Percentiles rank a stretch among this genome's conserved stretches.
Evolutionary conservation across 2,329 filamentous ascomycete genomes (phyloP).

Genomic region (Aspergillus hortae): DNA sequence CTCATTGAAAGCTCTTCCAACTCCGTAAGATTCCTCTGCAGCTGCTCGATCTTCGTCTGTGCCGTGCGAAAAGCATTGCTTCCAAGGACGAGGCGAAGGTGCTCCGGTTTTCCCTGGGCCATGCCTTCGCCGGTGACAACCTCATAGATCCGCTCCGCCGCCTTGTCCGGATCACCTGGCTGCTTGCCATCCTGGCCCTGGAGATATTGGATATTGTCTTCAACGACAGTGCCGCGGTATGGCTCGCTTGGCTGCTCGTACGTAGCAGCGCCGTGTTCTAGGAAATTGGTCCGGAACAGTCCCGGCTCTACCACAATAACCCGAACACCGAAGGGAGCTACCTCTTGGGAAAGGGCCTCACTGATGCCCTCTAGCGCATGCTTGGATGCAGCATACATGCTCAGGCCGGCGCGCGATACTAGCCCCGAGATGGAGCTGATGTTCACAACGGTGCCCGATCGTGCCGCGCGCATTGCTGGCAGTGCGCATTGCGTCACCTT

Average conservation of each 20-base stretch:
- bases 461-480: constrained; percentile 35
- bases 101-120: constrained; percentile 25
- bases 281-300: constrained; percentile 42
- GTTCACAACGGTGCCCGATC: constrained; percentile 39
- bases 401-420: constrained; percentile 30
- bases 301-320: constrained; percentile 45
- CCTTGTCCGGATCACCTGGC: constrained; percentile 21
- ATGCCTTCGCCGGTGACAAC: constrained; percentile 31
- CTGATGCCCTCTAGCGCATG: constrained; percentile 41
- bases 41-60: neutral
- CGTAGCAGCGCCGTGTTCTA: constrained; percentile 22
- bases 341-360: constrained; percentile 36
- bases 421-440: constrained; percentile 50
- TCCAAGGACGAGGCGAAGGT: neutral
- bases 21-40: neutral
- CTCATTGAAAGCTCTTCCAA: neutral
- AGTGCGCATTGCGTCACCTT: constrained; percentile 37
- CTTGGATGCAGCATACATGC: constrained; percentile 41
- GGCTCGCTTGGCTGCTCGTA: constrained; percentile 32
- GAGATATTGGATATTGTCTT: constrained; percentile 19
- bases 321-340: constrained; percentile 33
- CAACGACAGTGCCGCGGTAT: constrained; percentile 23
- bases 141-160: constrained; percentile 37
- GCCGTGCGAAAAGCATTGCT: neutral
- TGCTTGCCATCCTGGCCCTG: constrained; percentile 7